Base-by-base conservation (phyloP, 1,139 yeast species). In the Yamadazyma jaroonii region DNA sequence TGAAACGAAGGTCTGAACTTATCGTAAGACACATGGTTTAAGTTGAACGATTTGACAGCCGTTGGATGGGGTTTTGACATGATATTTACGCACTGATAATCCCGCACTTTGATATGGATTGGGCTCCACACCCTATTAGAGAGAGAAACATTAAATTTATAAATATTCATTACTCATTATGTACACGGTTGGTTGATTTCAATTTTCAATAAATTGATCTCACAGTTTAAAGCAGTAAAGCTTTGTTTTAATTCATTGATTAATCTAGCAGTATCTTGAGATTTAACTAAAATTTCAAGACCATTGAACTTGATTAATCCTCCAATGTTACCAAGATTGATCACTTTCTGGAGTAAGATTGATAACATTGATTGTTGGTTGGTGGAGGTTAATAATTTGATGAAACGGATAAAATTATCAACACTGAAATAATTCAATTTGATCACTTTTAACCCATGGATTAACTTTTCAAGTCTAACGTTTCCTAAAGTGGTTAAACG, bases 1-100 rank as follows among this genome's bases (percentile, higher is more conserved):
- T 60, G 54, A 50, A 77, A 81, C 2, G 72, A 64, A 1, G 84
- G 84, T n/a, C 87, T 64, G 32, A 72, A 76, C 29, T 56, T 51
- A 48, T 80, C 84, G 52, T 81, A 81, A 6, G 67, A 53, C 5
- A 58, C 46, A 46, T 80, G 85, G 57, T 81, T 81, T 11, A 62
- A 39, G 45, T 78, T 68, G 64, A 74, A 81, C 0, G 84, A 71
- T 27, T 55, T 56, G 24, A 72, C 51, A 2, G 78, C 75, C 2
- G 56, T 57, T 3, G 54, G 34, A 43, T 72, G 57, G 23, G 67
- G 64, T 27, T 23, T 32, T 23, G 32, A 32, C 30, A 35, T 33
- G 11, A 17, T 31, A 12, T 20, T 25, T 17, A 17, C 20, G 20
- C 20, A 17, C 20, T 17, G 11, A 10, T 7, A 25, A 25, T 25